phyloP scores from a whole-genome alignment of 2,329 filamentous ascomycete genomes.

The Calonectria leucothoes region DNA sequence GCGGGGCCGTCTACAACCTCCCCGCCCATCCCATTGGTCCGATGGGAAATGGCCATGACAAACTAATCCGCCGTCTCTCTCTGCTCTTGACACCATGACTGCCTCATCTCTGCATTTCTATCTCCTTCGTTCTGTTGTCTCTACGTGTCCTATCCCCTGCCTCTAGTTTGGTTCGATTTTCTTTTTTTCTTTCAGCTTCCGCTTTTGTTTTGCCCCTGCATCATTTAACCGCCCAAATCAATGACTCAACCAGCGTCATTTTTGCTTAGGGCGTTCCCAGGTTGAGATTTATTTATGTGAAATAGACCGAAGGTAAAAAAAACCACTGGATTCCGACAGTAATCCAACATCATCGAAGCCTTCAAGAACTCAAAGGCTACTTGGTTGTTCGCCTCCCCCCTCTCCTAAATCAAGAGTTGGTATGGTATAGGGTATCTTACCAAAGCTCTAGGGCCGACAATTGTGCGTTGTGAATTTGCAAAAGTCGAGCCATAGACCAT shows the following conservation, averaged over 20 bases:
- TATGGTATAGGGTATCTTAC: neutral
- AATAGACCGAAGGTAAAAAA: neutral
- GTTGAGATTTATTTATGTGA: neutral
- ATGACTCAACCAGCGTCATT: neutral
- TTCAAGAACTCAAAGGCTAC: neutral
- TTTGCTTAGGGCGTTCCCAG: neutral
- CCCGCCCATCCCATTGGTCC: slow-evolving; percentile 9
- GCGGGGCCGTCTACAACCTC: slow-evolving; percentile 9
- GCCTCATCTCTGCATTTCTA: neutral
- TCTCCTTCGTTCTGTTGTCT: neutral
- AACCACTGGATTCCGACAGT: neutral
- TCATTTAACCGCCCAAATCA: neutral
- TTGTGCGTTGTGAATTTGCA: too few relatives aligned
- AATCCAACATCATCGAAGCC: neutral
- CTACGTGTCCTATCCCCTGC: neutral
- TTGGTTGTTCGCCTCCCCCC: neutral
- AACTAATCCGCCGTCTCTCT: neutral
- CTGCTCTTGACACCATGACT: neutral
- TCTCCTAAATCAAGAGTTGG: neutral
- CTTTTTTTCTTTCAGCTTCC: neutral
- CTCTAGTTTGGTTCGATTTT: neutral
- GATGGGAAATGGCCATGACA: neutral
- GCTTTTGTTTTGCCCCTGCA: neutral
- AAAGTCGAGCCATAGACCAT: neutral
- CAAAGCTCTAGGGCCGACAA: too few relatives aligned